phyloP scores from a whole-genome alignment of 768 basidiomycete genomes.

The Termitomyces sp. region DNA sequence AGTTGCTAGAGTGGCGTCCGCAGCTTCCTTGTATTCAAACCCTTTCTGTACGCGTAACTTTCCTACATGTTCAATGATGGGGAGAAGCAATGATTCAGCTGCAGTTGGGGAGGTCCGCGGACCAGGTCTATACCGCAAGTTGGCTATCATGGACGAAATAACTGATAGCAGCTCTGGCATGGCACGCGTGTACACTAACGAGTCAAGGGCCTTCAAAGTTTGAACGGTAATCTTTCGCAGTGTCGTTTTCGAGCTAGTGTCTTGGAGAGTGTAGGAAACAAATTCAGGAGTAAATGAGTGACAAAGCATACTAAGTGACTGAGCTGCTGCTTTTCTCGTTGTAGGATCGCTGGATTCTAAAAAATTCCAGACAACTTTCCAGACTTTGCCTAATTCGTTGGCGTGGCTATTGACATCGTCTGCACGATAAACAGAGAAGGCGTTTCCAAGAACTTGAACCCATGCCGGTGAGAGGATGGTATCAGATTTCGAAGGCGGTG shows the following conservation, averaged over 20 bases:
- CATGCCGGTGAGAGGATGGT: constrained; percentile 69
- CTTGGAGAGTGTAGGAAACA: constrained; percentile 50
- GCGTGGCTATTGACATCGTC: constrained; percentile 50
- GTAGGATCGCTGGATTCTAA: constrained; percentile 66
- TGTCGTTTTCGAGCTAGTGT: constrained; percentile 49
- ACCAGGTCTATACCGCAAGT: constrained; percentile 52
- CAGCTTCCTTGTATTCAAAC: constrained; percentile 90
- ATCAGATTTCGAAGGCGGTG: constrained; percentile 71
- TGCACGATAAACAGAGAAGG: constrained; percentile 63
- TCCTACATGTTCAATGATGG: constrained; percentile 68
- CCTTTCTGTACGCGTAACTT: constrained; percentile 73
- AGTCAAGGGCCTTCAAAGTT: constrained; percentile 64
- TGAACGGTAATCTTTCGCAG: constrained; percentile 64
- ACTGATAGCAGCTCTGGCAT: constrained; percentile 81
- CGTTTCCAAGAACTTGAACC: constrained; percentile 73
- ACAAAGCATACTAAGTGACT: constrained; percentile 60
- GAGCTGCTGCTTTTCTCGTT: constrained; percentile 62
- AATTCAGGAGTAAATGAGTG: constrained; percentile 70
- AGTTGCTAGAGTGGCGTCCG: constrained; percentile 72
- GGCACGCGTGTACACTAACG: constrained; percentile 68
- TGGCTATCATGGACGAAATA: constrained; percentile 64
- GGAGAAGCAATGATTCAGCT: constrained; percentile 68
- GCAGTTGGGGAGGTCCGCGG: constrained; percentile 46
- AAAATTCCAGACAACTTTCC: constrained; percentile 76
- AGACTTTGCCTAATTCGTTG: constrained; percentile 58